Evolutionary conservation across 805 yeast species (phyloP).

Genomic region (Schwanniomyces yamadae): DNA sequence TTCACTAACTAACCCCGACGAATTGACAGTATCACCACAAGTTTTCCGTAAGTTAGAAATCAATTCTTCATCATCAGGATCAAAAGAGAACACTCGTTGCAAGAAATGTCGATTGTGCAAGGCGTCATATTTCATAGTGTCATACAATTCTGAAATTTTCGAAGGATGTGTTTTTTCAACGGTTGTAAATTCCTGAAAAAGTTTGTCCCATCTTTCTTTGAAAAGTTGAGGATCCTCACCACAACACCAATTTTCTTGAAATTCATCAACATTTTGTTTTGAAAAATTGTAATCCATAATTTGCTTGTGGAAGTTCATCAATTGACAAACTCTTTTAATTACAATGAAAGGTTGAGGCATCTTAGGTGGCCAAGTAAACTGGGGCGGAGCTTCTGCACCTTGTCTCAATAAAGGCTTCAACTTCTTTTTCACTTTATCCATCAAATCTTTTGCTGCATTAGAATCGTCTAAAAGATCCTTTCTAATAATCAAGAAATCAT

Average conservation of each 20-base stretch:
- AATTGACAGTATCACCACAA: conserved; percentile 44
- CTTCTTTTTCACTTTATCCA: conserved; percentile 97
- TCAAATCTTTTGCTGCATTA: conserved; percentile 95
- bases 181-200: conserved; percentile 85
- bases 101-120: conserved; percentile 89
- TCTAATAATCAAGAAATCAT: conserved; percentile 75
- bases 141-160: conserved; percentile 92
- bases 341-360: conserved; percentile 97
- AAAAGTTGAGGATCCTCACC: conserved; percentile 90
- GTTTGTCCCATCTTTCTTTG: conserved; percentile 95
- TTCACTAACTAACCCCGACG: conserved; percentile 60
- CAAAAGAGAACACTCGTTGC: conserved; percentile 75
- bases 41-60: conserved; percentile 36
- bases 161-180: conserved; percentile 98
- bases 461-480: conserved; percentile 93
- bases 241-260: conserved; percentile 92
- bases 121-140: conserved; percentile 98
- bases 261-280: conserved; percentile 58
- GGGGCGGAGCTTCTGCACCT: conserved; percentile 96
- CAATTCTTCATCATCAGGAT: conserved; percentile 40
- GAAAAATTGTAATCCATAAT: conserved; percentile 81
- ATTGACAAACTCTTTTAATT: conserved; percentile 87
- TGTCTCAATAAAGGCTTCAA: conserved; percentile 90
- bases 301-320: conserved; percentile 87
- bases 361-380: conserved; percentile 97